phyloP scores from a whole-genome alignment of 106 monocot species.

The Apostasia shenzhenica region DNA sequence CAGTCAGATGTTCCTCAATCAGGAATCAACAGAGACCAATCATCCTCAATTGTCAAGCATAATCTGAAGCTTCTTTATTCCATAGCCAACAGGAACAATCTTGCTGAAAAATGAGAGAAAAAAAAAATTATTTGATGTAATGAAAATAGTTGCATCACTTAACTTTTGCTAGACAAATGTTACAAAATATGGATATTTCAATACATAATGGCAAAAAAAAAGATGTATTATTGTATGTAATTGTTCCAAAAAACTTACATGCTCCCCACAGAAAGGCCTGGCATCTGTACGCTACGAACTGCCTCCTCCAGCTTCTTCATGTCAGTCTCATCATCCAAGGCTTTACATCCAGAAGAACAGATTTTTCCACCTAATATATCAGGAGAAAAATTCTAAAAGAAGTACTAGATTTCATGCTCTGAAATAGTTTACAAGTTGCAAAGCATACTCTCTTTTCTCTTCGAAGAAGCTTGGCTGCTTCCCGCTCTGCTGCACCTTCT shows the following conservation, averaged over 20 bases:
- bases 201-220: too few species aligned
- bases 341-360: conserved; percentile 88
- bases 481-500: too few species aligned
- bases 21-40: conserved; percentile 85
- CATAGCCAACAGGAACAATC: conserved; percentile 90
- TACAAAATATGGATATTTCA: too few species aligned
- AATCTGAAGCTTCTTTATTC: conserved; percentile 91
- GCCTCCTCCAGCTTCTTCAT: conserved; percentile 89
- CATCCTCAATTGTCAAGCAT: conserved; percentile 98
- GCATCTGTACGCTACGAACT: conserved; percentile 76
- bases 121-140: neutral
- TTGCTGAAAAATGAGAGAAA: conserved; percentile 45
- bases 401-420: neutral
- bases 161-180: neutral
- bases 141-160: too few species aligned
- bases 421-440: too few species aligned
- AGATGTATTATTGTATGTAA: neutral
- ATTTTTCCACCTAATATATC: conserved; percentile 70
- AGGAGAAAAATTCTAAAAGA: neutral
- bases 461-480: conserved; percentile 20
- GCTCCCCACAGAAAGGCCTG: conserved; percentile 90
- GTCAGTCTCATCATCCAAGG: conserved; percentile 99
- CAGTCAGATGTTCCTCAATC: conserved; percentile 65
- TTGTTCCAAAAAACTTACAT: conserved; percentile 25
- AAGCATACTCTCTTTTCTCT: conserved; percentile 72